phyloP scores from a whole-genome alignment of 2,329 filamentous ascomycete genomes.

The Blastomyces percursus region DNA sequence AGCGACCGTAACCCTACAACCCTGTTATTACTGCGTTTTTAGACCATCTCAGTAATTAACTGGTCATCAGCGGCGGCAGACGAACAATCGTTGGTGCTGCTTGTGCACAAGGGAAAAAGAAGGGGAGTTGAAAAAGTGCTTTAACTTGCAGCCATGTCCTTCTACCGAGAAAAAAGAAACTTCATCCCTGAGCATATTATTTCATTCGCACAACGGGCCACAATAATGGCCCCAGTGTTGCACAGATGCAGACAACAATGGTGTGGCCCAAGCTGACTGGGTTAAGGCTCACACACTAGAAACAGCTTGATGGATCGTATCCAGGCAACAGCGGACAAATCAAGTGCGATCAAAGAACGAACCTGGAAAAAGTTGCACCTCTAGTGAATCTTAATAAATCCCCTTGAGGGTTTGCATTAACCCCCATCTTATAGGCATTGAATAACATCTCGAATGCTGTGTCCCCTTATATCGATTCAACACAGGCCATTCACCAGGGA shows the following conservation, averaged over 20 bases:
- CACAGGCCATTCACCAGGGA: background rate
- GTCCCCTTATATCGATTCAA: background rate
- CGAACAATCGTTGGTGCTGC: background rate
- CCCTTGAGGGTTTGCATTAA: background rate
- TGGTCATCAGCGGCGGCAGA: background rate
- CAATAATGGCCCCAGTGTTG: background rate
- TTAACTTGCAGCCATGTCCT: background rate
- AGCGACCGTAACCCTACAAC: background rate
- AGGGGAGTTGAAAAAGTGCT: background rate
- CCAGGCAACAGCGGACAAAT: background rate
- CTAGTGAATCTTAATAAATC: background rate
- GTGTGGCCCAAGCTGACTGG: background rate
- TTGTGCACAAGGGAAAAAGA: background rate
- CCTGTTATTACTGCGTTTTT: background rate
- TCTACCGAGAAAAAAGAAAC: slow-evolving; percentile 1
- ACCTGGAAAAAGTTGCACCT: background rate
- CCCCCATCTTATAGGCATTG: background rate
- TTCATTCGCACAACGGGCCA: background rate
- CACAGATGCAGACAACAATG: background rate
- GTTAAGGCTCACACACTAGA: background rate
- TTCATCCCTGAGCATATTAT: background rate
- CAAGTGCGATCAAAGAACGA: background rate
- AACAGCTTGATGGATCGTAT: background rate
- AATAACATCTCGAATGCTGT: background rate
- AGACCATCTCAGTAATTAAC: background rate